Conservation (phyloP, 495 filamentous ascomycete genomes). For the Chlorociboria aeruginascens region DNA sequence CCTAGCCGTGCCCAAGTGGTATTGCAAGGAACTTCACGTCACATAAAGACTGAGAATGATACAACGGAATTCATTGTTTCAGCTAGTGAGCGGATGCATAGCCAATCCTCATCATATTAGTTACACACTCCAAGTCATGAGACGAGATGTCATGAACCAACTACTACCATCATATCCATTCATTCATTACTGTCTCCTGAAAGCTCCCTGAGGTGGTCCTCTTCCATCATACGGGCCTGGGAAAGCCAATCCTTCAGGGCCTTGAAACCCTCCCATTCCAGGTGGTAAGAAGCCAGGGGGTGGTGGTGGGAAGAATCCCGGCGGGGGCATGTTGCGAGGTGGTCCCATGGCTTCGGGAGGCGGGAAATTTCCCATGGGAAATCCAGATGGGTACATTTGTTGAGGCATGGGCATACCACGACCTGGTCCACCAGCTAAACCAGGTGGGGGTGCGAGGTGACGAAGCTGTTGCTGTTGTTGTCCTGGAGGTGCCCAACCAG, state of each 20-base stretch:
- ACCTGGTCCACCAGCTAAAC: slow-evolving; percentile 32
- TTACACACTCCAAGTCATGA: too few species aligned
- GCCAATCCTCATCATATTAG: too few species aligned
- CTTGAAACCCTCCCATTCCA: slow-evolving; percentile 34
- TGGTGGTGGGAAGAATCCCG: slow-evolving; percentile 30
- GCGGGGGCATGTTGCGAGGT: not conserved
- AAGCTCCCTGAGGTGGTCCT: slow-evolving; percentile 24
- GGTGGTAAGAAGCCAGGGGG: slow-evolving; percentile 25
- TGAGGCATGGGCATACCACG: slow-evolving; percentile 37
- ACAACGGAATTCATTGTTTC: too few species aligned
- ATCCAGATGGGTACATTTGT: slow-evolving; percentile 34
- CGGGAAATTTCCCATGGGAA: slow-evolving; percentile 33
- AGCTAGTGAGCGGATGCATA: too few species aligned
- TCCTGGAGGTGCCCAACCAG: slow-evolving; percentile 21
- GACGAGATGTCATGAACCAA: too few species aligned
- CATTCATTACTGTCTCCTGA: slow-evolving; percentile 11
- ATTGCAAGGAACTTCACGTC: too few species aligned
- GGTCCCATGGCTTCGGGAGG: slow-evolving; percentile 23
- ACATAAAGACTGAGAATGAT: too few species aligned
- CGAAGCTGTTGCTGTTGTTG: slow-evolving; percentile 29
- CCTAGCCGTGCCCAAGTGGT: too few species aligned
- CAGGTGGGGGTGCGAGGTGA: slow-evolving; percentile 28
- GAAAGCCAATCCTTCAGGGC: slow-evolving; percentile 21
- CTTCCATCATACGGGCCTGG: slow-evolving; percentile 31
- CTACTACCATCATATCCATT: not conserved